These are phyloP conservation scores for Asterophora parasitica DNA, from an alignment of 768 basidiomycete genomes.

Conservation along the genomic window DNA sequence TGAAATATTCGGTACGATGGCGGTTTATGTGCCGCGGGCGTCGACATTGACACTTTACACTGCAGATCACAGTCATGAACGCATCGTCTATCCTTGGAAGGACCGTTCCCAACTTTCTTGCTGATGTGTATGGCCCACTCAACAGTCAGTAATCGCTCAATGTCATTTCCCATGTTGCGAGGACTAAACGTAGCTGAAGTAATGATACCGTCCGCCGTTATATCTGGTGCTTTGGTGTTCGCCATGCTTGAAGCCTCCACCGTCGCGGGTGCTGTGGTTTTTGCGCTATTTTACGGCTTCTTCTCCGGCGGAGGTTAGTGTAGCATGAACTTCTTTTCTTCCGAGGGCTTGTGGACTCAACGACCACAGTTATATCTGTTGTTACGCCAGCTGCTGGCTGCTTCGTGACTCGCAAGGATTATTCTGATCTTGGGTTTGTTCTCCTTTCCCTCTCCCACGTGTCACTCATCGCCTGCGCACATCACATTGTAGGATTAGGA, in stretches of 20 bases:
- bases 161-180: neutral
- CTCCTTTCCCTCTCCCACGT: neutral
- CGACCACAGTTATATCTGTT: conserved; percentile 32
- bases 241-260: conserved; percentile 45
- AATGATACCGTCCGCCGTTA: conserved; percentile 35
- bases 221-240: conserved; percentile 42
- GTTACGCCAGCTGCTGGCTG: conserved; percentile 34
- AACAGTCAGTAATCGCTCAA: conserved; percentile 36
- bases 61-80: conserved; percentile 50
- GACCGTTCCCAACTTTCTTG: conserved; percentile 50
- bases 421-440: conserved; percentile 42
- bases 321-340: neutral
- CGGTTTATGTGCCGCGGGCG: neutral
- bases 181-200: conserved; percentile 23
- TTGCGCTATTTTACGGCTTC: conserved; percentile 49
- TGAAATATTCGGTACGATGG: conserved; percentile 38
- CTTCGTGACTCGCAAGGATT: conserved; percentile 33
- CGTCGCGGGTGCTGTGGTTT: conserved; percentile 35
- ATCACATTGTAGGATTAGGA: conserved; percentile 31
- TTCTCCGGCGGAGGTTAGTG: conserved; percentile 49
- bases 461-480: neutral
- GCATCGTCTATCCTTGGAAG: conserved; percentile 54
- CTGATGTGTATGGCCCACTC: conserved; percentile 44
- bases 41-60: neutral
- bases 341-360: neutral